These are phyloP conservation scores for Fusarium sp. DNA, from an alignment of 2,329 filamentous ascomycete genomes.

Conservation along the genomic window DNA sequence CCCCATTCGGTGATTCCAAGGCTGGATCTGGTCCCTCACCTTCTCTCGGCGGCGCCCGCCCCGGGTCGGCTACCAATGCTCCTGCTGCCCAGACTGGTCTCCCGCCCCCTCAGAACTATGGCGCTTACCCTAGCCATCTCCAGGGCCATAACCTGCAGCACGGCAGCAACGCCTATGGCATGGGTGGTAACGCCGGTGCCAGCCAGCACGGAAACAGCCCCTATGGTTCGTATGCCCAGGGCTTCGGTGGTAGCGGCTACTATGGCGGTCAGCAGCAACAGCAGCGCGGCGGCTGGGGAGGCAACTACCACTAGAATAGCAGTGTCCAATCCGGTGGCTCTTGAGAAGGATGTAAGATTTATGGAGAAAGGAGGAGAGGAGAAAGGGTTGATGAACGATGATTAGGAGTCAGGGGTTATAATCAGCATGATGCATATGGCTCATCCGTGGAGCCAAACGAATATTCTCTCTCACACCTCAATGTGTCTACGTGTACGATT, in stretches of 20 bases:
- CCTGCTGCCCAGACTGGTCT: conserved; percentile 64
- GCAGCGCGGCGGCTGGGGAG: conserved; percentile 66
- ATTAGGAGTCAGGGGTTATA: conserved; percentile 47
- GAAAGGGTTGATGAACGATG: conserved; percentile 34
- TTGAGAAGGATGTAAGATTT: conserved; percentile 40
- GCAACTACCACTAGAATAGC: conserved; percentile 67
- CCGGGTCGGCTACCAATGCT: conserved; percentile 67
- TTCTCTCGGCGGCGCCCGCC: conserved; percentile 66
- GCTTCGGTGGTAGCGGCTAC: conserved; percentile 62
- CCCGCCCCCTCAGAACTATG: conserved; percentile 68
- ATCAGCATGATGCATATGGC: conserved; percentile 49
- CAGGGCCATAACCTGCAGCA: conserved; percentile 67
- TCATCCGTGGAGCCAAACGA: conserved; percentile 41
- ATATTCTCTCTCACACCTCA: conserved; percentile 46
- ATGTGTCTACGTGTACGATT: conserved; percentile 55
- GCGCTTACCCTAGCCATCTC: conserved; percentile 67
- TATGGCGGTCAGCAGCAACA: conserved; percentile 55
- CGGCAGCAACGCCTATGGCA: conserved; percentile 66
- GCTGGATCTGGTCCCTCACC: conserved; percentile 66
- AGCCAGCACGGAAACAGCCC: conserved; percentile 65
- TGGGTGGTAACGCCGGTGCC: conserved; percentile 62
- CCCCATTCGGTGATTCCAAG: conserved; percentile 67
- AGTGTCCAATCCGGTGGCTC: conserved; percentile 25
- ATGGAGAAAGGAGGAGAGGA: conserved; percentile 30
- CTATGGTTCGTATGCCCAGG: conserved; percentile 65